A percentile compares a stretch with the other conserved stretches of the same genome.
phyloP scores from a whole-genome alignment of 495 filamentous ascomycete genomes.

The Zalerion maritima region DNA sequence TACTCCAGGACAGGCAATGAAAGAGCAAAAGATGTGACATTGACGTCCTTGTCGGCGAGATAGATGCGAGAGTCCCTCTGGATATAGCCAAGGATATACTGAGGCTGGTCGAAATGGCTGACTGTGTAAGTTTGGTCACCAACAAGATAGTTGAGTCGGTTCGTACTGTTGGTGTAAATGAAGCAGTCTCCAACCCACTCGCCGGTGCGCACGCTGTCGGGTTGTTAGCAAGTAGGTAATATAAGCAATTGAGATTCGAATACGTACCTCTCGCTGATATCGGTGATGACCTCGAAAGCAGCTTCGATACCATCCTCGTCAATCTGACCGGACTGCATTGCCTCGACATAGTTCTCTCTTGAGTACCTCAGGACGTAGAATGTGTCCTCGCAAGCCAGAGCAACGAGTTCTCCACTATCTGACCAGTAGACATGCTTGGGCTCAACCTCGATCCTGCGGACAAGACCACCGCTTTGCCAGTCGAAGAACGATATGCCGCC shows the following conservation, averaged over 20 bases:
- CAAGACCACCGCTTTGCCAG: constrained; percentile 80
- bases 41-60: constrained; percentile 87
- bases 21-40: constrained; percentile 75
- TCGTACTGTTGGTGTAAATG: constrained; percentile 94
- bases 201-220: constrained; percentile 65
- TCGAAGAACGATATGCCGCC: constrained; percentile 93
- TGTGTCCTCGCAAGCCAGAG: constrained; percentile 85
- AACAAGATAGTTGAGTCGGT: constrained; percentile 94
- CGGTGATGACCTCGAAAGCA: constrained; percentile 91
- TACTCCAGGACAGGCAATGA: constrained; percentile 94
- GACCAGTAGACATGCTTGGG: constrained; percentile 94
- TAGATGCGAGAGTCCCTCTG: constrained; percentile 88
- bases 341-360: constrained; percentile 70
- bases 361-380: constrained; percentile 91
- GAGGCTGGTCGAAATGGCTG: constrained; percentile 85
- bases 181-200: constrained; percentile 98
- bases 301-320: constrained; percentile 95
- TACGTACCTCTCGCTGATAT: constrained; percentile 72
- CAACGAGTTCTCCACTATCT: constrained; percentile 83
- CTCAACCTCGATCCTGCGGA: constrained; percentile 90
- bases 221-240: constrained; percentile 9
- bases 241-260: background rate
- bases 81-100: constrained; percentile 92
- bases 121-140: constrained; percentile 98
- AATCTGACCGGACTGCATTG: constrained; percentile 61